Base-by-base conservation (phyloP, 164 flowering plant genomes). In the Platanus orientalis region DNA sequence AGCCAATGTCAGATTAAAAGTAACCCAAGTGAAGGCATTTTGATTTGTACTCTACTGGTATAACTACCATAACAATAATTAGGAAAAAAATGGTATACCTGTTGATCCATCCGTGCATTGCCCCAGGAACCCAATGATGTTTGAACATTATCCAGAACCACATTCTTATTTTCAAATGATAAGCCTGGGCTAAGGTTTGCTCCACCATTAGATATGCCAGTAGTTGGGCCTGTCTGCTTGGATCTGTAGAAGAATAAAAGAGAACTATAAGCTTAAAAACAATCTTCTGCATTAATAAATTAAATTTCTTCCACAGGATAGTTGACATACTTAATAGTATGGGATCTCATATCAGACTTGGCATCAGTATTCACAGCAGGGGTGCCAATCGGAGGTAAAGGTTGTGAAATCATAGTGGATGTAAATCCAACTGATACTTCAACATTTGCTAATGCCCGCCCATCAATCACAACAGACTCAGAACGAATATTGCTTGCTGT, bases 381-480 rank as follows among this genome's bases (percentile, higher is more conserved):
- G 56, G 98, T 87, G 48, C 98, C 96, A 71, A 87, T 87, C 23
- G 94, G 94, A 49, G 92, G 84, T 73, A 86, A 61, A 28, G 82
- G 81, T 57, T 83, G 95, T 19, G 90, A 78, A 20, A 65, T 72
- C 13, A 66, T 54, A 32, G 61, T 36, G 23, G 74, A 50, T 58
- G 59, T 69, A 61, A 76, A 75, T 70, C 79, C 82, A 34, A 81
- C 42, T 50, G 92, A 68, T 45, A 67, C 73, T 63, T 88, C 88
- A 61, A 44, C 68, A 40, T 67, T 74, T 53, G 55, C 54, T 45
- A 74, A 58, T 26, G 69, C 78, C 55, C 69, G 73, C 2, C 74
- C 73, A 45, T 78, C 86, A 49, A 71, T 40, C 51, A 67, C 67
- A 71, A 64, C 72, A 76, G 71, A 69, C 54, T 75, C 79, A 52